A percentile compares a stretch with the other conserved stretches of the same genome.
Evolutionary conservation across 2,329 filamentous ascomycete species (phyloP).

Genomic region (Chrysoporthe deuterocubensis): DNA sequence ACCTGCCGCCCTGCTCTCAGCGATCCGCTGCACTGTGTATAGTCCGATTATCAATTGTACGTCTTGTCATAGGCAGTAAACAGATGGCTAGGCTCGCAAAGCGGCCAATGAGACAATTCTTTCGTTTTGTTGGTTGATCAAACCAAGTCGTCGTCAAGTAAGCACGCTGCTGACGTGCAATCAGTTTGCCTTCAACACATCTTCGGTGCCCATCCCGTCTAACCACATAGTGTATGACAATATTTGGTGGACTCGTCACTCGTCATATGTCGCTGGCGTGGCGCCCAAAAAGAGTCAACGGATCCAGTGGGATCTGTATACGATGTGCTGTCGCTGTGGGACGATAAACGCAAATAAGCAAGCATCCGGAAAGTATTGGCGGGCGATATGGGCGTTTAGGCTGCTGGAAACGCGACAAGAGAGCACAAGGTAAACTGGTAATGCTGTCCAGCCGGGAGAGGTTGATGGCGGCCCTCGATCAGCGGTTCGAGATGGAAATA

Average conservation of each 20-base stretch:
- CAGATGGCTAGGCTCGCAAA: neutral
- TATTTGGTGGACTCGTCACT: neutral
- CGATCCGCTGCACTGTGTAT: neutral
- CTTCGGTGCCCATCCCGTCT: neutral
- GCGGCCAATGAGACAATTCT: neutral
- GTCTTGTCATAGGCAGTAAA: neutral
- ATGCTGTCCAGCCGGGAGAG: no score
- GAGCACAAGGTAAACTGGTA: no score
- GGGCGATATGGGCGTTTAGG: neutral
- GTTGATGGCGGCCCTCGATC: no score
- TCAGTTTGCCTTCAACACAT: neutral
- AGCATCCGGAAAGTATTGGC: neutral
- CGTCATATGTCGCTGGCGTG: neutral
- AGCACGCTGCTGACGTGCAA: constrained; percentile 2
- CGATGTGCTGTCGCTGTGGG: neutral
- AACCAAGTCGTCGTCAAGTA: neutral
- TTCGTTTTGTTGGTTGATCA: neutral
- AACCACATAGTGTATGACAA: neutral
- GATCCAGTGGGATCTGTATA: neutral
- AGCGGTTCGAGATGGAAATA: no score
- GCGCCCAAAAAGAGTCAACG: neutral
- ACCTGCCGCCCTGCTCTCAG: constrained; percentile 1
- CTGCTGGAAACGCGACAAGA: neutral
- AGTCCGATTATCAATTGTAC: neutral
- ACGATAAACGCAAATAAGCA: neutral